Evolutionary conservation across 2,329 filamentous ascomycete genomes (phyloP).

Genomic region (Cytospora paraplurivora): DNA sequence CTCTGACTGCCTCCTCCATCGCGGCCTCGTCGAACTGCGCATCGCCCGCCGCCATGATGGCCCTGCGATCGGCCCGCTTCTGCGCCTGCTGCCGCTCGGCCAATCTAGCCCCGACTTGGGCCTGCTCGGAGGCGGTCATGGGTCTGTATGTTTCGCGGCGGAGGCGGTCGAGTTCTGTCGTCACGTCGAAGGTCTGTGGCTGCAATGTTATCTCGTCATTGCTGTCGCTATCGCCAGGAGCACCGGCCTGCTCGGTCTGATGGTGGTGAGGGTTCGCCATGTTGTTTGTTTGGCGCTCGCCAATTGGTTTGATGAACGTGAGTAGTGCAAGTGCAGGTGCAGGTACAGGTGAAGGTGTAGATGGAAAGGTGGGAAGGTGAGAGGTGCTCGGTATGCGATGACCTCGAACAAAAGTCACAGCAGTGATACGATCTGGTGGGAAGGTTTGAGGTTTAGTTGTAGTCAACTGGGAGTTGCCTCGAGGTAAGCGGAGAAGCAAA

Average conservation of each 20-base stretch:
- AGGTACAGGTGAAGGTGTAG: no score
- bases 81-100: not conserved
- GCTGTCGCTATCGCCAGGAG: no score
- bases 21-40: slow-evolving; percentile 11
- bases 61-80: not conserved
- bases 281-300: no score
- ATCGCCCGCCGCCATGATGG: not conserved
- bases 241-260: not conserved
- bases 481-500: no score
- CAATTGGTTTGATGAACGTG: not conserved
- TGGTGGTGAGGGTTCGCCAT: slow-evolving; percentile 5
- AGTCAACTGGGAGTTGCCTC: no score
- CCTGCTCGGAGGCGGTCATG: slow-evolving; percentile 14
- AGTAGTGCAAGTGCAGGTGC: no score
- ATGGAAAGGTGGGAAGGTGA: no score
- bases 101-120: not conserved
- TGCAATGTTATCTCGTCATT: slow-evolving; percentile 3
- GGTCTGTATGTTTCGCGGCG: not conserved
- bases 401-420: no score
- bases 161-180: not conserved
- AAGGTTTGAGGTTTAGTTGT: no score
- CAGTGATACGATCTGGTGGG: no score
- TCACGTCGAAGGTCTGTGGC: not conserved
- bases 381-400: no score
- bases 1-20: slow-evolving; percentile 21